A percentile compares a stretch with the other conserved stretches of the same genome.
Evolutionary conservation across 75 land plant species (phyloP).

Genomic region (Sequoia sempervirens): DNA sequence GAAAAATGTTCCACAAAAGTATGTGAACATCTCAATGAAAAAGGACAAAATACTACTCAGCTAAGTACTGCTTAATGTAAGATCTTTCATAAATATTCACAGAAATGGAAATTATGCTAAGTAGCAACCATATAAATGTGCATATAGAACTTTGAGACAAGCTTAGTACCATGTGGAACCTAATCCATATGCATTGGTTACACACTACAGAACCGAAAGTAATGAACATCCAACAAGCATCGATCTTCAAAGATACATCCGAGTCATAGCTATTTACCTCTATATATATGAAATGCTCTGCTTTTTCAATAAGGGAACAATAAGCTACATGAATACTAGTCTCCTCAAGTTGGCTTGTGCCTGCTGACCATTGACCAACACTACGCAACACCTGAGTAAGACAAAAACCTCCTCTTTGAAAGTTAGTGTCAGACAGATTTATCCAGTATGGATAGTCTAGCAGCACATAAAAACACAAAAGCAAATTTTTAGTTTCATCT

Average conservation of each 20-base stretch:
- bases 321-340: constrained; percentile 90
- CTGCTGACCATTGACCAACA: constrained; percentile 99
- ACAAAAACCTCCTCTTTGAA: background rate
- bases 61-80: background rate
- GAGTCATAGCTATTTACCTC: constrained; percentile 46
- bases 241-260: background rate
- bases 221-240: background rate
- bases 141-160: background rate
- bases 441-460: background rate
- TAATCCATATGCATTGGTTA: background rate
- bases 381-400: constrained; percentile 72
- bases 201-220: background rate
- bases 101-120: background rate
- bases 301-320: constrained; percentile 85
- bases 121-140: background rate
- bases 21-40: background rate
- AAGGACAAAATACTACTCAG: background rate
- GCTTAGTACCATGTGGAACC: background rate
- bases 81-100: background rate
- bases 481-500: background rate
- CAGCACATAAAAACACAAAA: background rate
- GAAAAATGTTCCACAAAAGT: background rate
- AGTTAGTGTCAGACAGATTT: background rate
- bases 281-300: constrained; percentile 93
- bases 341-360: constrained; percentile 91